Conservation (phyloP, 768 basidiomycete genomes). For the Boletus tomentosulus region DNA sequence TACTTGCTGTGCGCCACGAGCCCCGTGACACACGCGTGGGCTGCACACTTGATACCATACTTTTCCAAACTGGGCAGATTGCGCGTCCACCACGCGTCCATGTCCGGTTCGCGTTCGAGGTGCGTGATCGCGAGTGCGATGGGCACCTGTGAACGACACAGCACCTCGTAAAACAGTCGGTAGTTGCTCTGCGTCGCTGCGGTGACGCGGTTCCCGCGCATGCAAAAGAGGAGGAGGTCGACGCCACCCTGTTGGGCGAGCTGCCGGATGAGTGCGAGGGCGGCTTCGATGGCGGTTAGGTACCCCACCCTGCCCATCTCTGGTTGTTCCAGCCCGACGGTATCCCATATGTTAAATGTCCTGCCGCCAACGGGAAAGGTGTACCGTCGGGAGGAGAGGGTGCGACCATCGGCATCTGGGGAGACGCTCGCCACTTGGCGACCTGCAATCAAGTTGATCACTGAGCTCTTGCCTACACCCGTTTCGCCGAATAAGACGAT, state of each 20-base stretch:
- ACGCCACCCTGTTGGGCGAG: constrained; percentile 32
- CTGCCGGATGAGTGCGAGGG: constrained; percentile 31
- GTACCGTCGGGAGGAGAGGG: constrained; percentile 29
- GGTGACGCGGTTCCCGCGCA: constrained; percentile 36
- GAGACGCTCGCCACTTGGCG: constrained; percentile 16
- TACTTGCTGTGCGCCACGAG: constrained; percentile 14
- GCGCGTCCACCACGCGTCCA: constrained; percentile 15
- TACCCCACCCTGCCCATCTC: constrained; percentile 18
- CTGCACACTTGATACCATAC: constrained; percentile 19
- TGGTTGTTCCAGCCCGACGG: constrained; percentile 30
- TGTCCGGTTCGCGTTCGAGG: constrained; percentile 30
- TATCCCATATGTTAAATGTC: constrained; percentile 28
- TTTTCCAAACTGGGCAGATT: constrained; percentile 20
- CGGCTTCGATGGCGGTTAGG: constrained; percentile 25
- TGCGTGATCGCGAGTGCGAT: constrained; percentile 29
- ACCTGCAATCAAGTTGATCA: constrained; percentile 30
- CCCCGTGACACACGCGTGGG: constrained; percentile 33
- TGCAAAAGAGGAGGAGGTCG: constrained; percentile 26
- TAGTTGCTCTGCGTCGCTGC: constrained; percentile 36
- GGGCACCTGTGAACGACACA: constrained; percentile 24
- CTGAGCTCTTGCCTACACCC: constrained; percentile 31
- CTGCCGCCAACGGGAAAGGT: constrained; percentile 13
- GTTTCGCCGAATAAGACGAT: constrained; percentile 43
- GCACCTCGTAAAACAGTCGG: constrained; percentile 35
- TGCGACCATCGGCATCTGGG: constrained; percentile 23